Base-by-base conservation (phyloP, 176 grass and related monocot genomes). In the Phyllostachys edulis region DNA sequence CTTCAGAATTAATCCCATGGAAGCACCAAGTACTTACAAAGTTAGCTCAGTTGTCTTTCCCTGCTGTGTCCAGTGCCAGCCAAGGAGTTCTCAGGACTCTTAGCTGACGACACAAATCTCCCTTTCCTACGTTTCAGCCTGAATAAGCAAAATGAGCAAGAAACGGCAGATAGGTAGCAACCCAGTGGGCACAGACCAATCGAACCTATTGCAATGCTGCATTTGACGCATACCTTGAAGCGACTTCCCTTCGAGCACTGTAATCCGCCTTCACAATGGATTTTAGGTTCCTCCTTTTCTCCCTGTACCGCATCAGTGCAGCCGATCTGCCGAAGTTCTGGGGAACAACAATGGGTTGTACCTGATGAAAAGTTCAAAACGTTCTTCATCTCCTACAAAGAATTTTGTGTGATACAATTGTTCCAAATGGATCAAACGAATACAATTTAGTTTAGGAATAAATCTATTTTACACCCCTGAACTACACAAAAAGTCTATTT, bases 201-300 rank as follows among this genome's bases (percentile, higher is more conserved):
- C 32, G 26, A 73, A 5, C 29, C 39, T 51, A 10, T 29, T 37
- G 5, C 12, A 29, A 20, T 40, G 12, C 0, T 20, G 4, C 51
- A 2, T 24, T 13, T 23, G n/a, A 23, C 1, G 7, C 3, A 5
- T 77, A 88, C 89, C 85, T 67, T 0, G 59, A 82, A 41, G 90
- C 86, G 17, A 92, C 84, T 10, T 86, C 61, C 49, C 50, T 83
- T 23, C 90, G 79, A 52, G 73, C 55, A 62, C 40, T 79, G 84
- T 89, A 84, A 15, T 79, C 72, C 6, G 87, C 79, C 80, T 71
- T 89, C 16, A 81, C 84, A 14, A 88, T 59, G 40, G 72, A 78
- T 14, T 54, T 82, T 3, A 83, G 42, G 74, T 44, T 86, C 77
- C 82, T 86, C 61, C 73, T 83, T 40, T 86, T 86, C 85, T 83